Evolutionary conservation across 495 filamentous ascomycete genomes (phyloP).

Genomic region (Aspergillus steynii): DNA sequence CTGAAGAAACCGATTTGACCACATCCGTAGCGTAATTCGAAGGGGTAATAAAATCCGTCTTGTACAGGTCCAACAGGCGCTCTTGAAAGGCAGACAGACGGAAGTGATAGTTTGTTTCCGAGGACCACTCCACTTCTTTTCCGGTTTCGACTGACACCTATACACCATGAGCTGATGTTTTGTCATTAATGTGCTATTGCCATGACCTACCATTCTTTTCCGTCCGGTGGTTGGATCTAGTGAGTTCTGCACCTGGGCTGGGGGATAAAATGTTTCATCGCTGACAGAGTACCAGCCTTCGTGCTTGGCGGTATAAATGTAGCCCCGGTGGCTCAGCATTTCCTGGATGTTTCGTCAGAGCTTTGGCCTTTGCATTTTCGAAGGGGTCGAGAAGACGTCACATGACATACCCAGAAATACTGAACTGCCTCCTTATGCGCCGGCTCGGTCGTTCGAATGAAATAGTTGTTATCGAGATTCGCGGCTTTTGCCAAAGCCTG

Average conservation of each 20-base stretch:
- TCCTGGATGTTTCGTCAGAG: slow-evolving; percentile 34
- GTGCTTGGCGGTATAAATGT: slow-evolving; percentile 84
- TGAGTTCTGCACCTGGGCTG: slow-evolving; percentile 67
- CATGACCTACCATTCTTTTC: slow-evolving; percentile 63
- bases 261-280: slow-evolving; percentile 94
- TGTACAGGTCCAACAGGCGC: slow-evolving; percentile 74
- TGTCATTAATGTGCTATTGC: not conserved
- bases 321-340: slow-evolving; percentile 69
- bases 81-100: slow-evolving; percentile 78
- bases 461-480: slow-evolving; percentile 72
- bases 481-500: slow-evolving; percentile 67
- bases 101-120: slow-evolving; percentile 96
- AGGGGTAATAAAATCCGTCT: slow-evolving; percentile 73
- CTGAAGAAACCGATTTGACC: slow-evolving; percentile 62
- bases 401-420: slow-evolving; percentile 75
- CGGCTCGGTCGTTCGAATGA: slow-evolving; percentile 85
- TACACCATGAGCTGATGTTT: slow-evolving; percentile 17
- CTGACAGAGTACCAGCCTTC: slow-evolving; percentile 95
- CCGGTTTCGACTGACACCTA: slow-evolving; percentile 79
- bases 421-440: slow-evolving; percentile 84
- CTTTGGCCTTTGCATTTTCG: not conserved
- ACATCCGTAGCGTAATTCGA: slow-evolving; percentile 65
- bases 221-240: slow-evolving; percentile 78
- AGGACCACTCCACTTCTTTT: slow-evolving; percentile 90
- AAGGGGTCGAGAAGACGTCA: not conserved